Conservation (phyloP, 2,329 filamentous ascomycete species). For the Sporothrix euskadiensis region DNA sequence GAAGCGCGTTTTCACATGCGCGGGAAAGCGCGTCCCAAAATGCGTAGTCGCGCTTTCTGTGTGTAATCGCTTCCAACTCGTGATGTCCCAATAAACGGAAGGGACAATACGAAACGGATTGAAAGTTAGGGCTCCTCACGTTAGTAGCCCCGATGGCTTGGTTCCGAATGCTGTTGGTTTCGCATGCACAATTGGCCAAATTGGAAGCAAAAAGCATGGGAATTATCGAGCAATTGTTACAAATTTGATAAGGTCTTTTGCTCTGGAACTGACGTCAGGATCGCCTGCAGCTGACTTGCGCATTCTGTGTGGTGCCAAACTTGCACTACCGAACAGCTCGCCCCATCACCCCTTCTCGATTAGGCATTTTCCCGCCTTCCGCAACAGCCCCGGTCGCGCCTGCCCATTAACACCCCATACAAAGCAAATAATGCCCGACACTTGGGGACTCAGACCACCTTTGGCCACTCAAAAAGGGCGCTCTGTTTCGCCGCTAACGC, state of each 20-base stretch:
- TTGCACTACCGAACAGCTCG: background rate
- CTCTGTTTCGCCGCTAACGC: background rate
- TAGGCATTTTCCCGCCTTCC: background rate
- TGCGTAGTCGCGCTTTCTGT: background rate
- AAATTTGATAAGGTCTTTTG: background rate
- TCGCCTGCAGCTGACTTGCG: background rate
- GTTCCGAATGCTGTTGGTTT: background rate
- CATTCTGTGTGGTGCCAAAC: background rate
- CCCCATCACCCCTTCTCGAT: background rate
- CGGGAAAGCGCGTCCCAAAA: background rate
- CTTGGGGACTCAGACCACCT: background rate
- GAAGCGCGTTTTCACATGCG: background rate
- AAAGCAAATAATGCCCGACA: background rate
- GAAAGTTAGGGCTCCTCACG: background rate
- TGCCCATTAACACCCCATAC: background rate
- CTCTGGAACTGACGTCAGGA: constrained; percentile 14
- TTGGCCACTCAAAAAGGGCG: background rate
- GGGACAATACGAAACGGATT: background rate
- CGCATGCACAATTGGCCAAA: background rate
- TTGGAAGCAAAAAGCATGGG: too few relatives aligned
- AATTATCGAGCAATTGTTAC: background rate
- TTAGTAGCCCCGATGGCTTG: background rate
- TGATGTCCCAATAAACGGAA: background rate
- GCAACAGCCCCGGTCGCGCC: background rate
- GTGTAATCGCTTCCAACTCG: background rate